Evolutionary conservation across 768 basidiomycete species (phyloP), one percentile per base, ranked within the genome.

Genomic region (Termitomyces sp.): DNA sequence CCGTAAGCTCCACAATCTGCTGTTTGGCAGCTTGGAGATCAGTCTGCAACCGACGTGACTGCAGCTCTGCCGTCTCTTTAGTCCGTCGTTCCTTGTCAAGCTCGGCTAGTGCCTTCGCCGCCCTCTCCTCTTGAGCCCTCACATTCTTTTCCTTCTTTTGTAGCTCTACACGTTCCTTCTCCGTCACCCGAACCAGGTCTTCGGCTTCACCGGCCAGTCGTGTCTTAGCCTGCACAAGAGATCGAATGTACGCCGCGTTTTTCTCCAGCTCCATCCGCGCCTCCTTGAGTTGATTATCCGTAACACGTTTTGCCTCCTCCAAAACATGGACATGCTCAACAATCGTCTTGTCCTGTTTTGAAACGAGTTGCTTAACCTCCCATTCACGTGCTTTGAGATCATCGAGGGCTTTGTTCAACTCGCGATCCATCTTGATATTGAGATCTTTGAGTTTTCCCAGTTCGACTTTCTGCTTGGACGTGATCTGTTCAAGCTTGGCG

Each of bases 301-400:
- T 95, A 56, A 96, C 87, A 36, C 87, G 87, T 72, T 98, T 98
- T 16, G 96, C 96, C 69, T 95, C 92, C 69, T 98, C 95, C 12
- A 96, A 80, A 30, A 98, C 96, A 69, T 98, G 88, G 26, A 97
- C 93, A 67, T 98, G 96, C 71, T 98, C 95, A 44, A 98, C 95
- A 58, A 97, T 95, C n/a, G 92, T 97, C 76, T 95, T 98, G 77
- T 98, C 93, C 68, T 97, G 90, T 68, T 82, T 86, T 3, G 91
- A 88, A 53, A 90, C 86, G 9, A 98, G 74, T 62, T 95, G 89
- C 62, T 87, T 91, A 62, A 93, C 82, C 56, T 95, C 91, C 83
- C 87, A 89, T 64, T 97, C 92, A 48, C 88, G 85, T 43, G 79
- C 80, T 68, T 91, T 88, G 48, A 96, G 76, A 58, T 95, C 92